phyloP scores from a whole-genome alignment of 352 stramenopile species.

The Pythium volutum region DNA sequence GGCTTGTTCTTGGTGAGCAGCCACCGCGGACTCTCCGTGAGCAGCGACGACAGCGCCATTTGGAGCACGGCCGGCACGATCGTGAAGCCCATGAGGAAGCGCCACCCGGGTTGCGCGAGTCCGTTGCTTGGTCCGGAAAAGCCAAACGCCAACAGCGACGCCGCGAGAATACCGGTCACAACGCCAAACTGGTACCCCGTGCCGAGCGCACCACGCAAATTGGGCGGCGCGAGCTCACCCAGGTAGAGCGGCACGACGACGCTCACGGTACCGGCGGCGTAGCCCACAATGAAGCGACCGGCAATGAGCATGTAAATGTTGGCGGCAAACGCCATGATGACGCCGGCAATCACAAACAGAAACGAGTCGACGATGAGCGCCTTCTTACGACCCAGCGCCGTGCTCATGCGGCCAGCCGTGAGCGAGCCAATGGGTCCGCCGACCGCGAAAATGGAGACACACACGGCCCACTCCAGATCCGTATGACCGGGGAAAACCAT shows the following conservation, averaged over 20 bases:
- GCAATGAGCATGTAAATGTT: slow-evolving; percentile 50
- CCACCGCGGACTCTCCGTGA: slow-evolving; percentile 42
- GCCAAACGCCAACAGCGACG: slow-evolving; percentile 40
- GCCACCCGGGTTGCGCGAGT: slow-evolving; percentile 35
- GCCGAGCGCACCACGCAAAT: slow-evolving; percentile 37
- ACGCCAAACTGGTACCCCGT: slow-evolving; percentile 48
- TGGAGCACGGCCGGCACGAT: slow-evolving; percentile 36
- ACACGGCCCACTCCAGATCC: slow-evolving; percentile 39
- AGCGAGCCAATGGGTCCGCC: slow-evolving; percentile 40
- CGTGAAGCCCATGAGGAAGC: slow-evolving; percentile 46
- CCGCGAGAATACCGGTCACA: slow-evolving; percentile 38
- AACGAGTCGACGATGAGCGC: slow-evolving; percentile 42
- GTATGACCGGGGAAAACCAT: slow-evolving; percentile 37
- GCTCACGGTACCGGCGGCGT: slow-evolving; percentile 35
- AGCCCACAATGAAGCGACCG: slow-evolving; percentile 42
- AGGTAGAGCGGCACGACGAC: slow-evolving; percentile 49
- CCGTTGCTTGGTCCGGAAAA: slow-evolving; percentile 34
- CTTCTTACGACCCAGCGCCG: slow-evolving; percentile 38
- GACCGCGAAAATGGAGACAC: slow-evolving; percentile 42
- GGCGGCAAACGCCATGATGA: slow-evolving; percentile 38
- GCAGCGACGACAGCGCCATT: slow-evolving; percentile 35
- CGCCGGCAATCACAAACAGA: slow-evolving; percentile 38
- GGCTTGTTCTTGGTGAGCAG: slow-evolving; percentile 44
- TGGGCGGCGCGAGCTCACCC: slow-evolving; percentile 39
- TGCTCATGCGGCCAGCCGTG: slow-evolving; percentile 34